Evolutionary conservation across 306 rosid species (phyloP), one percentile per base, ranked within the genome.

Genomic region (Prunus campanulata): DNA sequence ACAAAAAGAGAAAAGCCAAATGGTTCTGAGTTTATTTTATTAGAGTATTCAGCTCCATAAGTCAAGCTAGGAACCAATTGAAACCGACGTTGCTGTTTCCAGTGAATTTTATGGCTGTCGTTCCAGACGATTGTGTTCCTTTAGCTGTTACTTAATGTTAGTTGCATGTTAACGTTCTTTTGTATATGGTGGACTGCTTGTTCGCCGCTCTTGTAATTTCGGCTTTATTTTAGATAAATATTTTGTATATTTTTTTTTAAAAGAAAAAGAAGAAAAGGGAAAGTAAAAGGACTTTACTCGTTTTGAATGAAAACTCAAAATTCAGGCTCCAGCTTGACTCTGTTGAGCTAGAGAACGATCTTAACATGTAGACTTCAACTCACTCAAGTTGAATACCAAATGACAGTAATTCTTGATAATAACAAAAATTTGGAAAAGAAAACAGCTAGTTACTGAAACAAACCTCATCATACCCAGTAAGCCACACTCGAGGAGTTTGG

Each of bases 401-500:
- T 35, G 27, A 47, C 39, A 39, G 51, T 19, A 39, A 35, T 8
- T 8, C 29, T 18, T 9, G 68, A 24, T 63, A 39, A 44, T 60
- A 57, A 47, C 6, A 44, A 46, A 44, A 77, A 39, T 54, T 48
- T 57, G 39, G 16, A 68, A 74, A 61, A 42, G 42, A 68, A 48
- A 51, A 66, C 13, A 68, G 6, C 27, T 8, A 57, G 52, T 52
- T 78, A 59, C 49, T 74, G 80, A 39, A 54, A 79, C 89, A 32
- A 77, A 90, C 97, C 99, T 95, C 99, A 73, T 95, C 99, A 76
- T 92, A 95, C 1, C 99, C 97, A 71, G 99, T 95, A 78, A 95
- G 97, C 99, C 99, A 95, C 67, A 95, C 97, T 25, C 97, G 92
- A 69, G 99, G 99, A 68, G 99, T 92, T 80, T 95, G 99, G 84